phyloP scores from a whole-genome alignment of 495 filamentous ascomycete genomes.

The Evernia prunastri region DNA sequence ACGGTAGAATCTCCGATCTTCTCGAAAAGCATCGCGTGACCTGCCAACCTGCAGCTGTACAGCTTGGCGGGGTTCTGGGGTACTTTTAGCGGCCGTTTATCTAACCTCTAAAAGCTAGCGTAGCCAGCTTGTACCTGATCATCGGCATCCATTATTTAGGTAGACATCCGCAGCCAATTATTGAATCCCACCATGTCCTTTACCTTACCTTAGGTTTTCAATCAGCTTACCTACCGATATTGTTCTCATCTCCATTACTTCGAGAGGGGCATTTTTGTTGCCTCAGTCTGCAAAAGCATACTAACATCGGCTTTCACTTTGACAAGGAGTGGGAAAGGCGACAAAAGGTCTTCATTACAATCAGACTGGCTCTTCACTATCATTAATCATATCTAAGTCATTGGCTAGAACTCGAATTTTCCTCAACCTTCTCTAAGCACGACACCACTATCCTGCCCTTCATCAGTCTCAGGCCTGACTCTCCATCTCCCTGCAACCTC shows the following conservation, averaged over 20 bases:
- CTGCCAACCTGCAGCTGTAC: neutral
- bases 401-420: neutral
- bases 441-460: slow-evolving; percentile 15
- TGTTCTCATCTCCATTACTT: no score
- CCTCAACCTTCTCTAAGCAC: neutral
- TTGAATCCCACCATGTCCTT: no score
- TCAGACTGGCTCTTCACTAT: neutral
- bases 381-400: neutral
- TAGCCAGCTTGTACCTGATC: neutral
- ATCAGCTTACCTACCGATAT: no score
- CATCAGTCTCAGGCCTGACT: neutral
- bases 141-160: no score
- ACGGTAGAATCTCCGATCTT: no score
- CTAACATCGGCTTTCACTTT: no score
- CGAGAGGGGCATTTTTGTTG: no score
- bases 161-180: no score
- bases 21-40: neutral
- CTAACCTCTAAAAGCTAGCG: neutral
- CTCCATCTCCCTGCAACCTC: slow-evolving; percentile 9
- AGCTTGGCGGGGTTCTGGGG: neutral
- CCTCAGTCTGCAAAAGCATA: no score
- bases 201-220: no score
- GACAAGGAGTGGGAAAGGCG: no score
- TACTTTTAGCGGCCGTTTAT: neutral
- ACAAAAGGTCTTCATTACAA: neutral